Conservation (phyloP, 176 grass and related monocot genomes). For the Aegilops speltoides region DNA sequence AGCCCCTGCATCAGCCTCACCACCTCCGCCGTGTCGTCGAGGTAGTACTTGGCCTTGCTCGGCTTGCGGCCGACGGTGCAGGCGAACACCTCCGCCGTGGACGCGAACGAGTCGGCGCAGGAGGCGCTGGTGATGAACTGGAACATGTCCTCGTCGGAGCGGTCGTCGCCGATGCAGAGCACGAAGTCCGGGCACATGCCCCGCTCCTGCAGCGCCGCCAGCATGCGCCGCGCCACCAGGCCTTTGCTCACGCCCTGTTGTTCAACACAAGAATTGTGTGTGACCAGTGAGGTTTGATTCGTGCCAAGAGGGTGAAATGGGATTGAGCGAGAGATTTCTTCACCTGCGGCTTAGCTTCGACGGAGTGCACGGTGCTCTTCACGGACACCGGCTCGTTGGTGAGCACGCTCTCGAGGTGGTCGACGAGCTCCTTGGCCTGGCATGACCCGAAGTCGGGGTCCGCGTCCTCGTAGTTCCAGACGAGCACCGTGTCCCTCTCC, state of each 20-base stretch:
- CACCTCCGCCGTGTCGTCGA: constrained; percentile 78
- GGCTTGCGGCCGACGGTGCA: constrained; percentile 88
- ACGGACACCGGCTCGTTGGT: constrained; percentile 86
- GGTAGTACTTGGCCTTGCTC: constrained; percentile 94
- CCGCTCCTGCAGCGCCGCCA: constrained; percentile 54
- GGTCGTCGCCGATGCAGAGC: constrained; percentile 88
- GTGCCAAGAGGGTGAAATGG: background rate
- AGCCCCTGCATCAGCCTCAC: constrained; percentile 90
- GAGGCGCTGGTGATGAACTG: constrained; percentile 55
- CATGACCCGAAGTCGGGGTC: constrained; percentile 96
- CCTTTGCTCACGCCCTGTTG: constrained; percentile 94
- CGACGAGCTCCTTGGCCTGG: constrained; percentile 91
- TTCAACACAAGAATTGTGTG: background rate
- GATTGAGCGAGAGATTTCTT: background rate
- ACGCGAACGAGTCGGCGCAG: constrained; percentile 34
- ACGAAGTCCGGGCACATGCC: constrained; percentile 60
- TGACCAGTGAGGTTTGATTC: background rate
- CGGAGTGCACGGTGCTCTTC: constrained; percentile 62
- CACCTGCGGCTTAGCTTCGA: constrained; percentile 92
- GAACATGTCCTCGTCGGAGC: constrained; percentile 97
- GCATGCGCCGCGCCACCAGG: constrained; percentile 60
- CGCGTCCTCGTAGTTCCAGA: constrained; percentile 91
- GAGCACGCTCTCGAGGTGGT: constrained; percentile 80
- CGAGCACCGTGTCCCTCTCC: constrained; percentile 69
- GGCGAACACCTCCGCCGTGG: constrained; percentile 73